Base-by-base conservation (phyloP, 805 yeast genomes). In the Ogataea philodendri region DNA sequence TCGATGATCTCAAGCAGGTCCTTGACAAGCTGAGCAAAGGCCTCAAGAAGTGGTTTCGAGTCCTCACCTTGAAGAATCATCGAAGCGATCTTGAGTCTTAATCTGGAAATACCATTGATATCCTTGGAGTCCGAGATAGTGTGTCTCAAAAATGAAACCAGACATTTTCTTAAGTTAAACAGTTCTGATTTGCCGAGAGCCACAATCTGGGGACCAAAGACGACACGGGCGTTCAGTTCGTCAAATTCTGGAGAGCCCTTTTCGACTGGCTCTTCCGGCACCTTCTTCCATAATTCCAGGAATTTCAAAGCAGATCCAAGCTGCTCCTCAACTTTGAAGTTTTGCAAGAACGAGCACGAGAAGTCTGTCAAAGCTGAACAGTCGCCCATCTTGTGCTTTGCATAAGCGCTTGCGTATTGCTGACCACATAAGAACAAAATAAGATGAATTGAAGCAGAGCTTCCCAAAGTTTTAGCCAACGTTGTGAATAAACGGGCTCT, bases 401-500 rank as follows among this genome's bases (percentile, higher is more conserved):
- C 52, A 29, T 70, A 60, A 11, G 77, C 66, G 19, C 67, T 66
- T 7, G 80, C 74, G 52, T 76, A 84, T 55, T 87, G 95, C 54
- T 78, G 85, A 35, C 94, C 90, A 52, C 90, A 73, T 49, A 93
- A 69, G 51, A 85, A 81, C 44, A 90, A 58, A 30, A 90, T 73
- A 32, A 82, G 69, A 48, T 84, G 85, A 44, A 89, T 68, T 2
- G 95, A 76, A 31, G 68, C 62, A 7, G 70, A 66, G 29, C 82
- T 65, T 15, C 90, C 89, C 43, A 93, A 65, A 2, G 96, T 84
- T 48, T 70, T 70, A 10, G 88, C 78, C 45, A 93, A 69, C 1
- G 94, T 81, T 2, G 84, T 73, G 51, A 85, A 93, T 35, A 93
- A 65, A 54, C 79, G 81, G 25, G 86, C 95, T 51, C 98, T 76